These are phyloP conservation scores for Sordariomycetes sp. DNA, from an alignment of 2,329 filamentous ascomycete species.

Conservation along the genomic window DNA sequence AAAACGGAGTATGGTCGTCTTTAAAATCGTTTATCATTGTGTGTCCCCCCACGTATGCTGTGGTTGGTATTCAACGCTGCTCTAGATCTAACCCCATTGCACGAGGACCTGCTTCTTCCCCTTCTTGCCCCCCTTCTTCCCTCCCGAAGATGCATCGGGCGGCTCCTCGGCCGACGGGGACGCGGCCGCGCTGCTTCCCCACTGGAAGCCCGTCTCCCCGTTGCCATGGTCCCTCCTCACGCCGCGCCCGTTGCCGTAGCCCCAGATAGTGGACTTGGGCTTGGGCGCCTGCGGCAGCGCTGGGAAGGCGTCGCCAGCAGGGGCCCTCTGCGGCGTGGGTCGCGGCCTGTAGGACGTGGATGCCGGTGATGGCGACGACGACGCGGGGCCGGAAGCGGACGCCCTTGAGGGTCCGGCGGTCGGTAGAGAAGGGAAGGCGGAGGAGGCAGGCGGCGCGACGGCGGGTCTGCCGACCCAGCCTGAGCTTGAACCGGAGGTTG, in stretches of 20 bases:
- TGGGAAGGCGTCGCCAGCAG: constrained; percentile 69
- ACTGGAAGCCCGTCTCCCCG: constrained; percentile 42
- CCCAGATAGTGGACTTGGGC: constrained; percentile 51
- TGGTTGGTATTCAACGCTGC: neutral
- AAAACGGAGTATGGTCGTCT: no score
- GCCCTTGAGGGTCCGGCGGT: constrained; percentile 8
- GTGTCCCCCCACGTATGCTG: no score
- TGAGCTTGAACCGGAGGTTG: constrained; percentile 8
- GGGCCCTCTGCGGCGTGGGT: constrained; percentile 24
- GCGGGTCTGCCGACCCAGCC: constrained; percentile 11
- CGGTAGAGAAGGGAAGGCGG: constrained; percentile 30
- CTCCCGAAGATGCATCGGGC: constrained; percentile 15
- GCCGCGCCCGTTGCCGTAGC: constrained; percentile 43
- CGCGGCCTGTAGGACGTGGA: constrained; percentile 6
- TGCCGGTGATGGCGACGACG: constrained; percentile 1
- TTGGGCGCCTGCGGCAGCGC: constrained; percentile 73
- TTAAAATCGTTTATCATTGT: no score
- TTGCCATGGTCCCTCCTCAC: constrained; percentile 40
- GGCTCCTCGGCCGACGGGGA: constrained; percentile 14
- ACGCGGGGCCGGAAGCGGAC: constrained; percentile 2
- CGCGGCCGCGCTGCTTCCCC: constrained; percentile 21
- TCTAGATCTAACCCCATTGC: constrained; percentile 37
- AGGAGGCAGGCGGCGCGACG: constrained; percentile 12
- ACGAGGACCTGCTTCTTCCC: constrained; percentile 53
- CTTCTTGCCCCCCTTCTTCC: constrained; percentile 49